A percentile compares a stretch with the other conserved stretches of the same genome.
Evolutionary conservation across 164 flowering plant species (phyloP).

Genomic region (Macadamia integrifolia): DNA sequence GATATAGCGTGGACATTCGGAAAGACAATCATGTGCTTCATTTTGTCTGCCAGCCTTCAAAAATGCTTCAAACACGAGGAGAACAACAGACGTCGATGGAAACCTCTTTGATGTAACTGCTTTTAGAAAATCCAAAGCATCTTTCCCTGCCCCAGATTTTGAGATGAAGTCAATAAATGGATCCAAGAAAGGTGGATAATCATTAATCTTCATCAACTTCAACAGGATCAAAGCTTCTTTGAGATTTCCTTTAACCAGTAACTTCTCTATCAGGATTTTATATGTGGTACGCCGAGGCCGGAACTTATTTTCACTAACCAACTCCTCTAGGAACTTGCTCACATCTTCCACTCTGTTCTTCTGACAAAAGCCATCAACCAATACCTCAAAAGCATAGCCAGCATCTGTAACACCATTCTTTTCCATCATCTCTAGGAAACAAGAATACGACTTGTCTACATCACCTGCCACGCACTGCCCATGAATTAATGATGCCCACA

Average conservation of each 20-base stretch:
- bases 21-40: slow-evolving; percentile 65
- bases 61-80: slow-evolving; percentile 55
- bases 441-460: slow-evolving; percentile 45
- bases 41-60: slow-evolving; percentile 47
- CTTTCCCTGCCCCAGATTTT: slow-evolving; percentile 56
- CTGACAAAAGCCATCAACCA: slow-evolving; percentile 45
- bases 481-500: slow-evolving; percentile 47
- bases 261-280: slow-evolving; percentile 39
- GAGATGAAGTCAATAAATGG: slow-evolving; percentile 52
- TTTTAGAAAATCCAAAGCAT: slow-evolving; percentile 47
- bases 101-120: slow-evolving; percentile 50
- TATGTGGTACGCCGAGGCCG: slow-evolving; percentile 56
- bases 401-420: slow-evolving; percentile 31
- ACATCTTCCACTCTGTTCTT: slow-evolving; percentile 46
- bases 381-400: slow-evolving; percentile 40
- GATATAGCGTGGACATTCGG: slow-evolving; percentile 52
- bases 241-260: slow-evolving; percentile 45
- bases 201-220: slow-evolving; percentile 59
- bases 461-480: slow-evolving; percentile 55
- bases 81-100: slow-evolving; percentile 52
- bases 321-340: slow-evolving; percentile 33
- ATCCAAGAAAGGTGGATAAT: slow-evolving; percentile 60
- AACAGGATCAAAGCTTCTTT: slow-evolving; percentile 49
- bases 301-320: slow-evolving; percentile 33
- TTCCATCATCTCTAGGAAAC: slow-evolving; percentile 42